Evolutionary conservation across 306 rosid species (phyloP).

Genomic region (Mimosa pudica): DNA sequence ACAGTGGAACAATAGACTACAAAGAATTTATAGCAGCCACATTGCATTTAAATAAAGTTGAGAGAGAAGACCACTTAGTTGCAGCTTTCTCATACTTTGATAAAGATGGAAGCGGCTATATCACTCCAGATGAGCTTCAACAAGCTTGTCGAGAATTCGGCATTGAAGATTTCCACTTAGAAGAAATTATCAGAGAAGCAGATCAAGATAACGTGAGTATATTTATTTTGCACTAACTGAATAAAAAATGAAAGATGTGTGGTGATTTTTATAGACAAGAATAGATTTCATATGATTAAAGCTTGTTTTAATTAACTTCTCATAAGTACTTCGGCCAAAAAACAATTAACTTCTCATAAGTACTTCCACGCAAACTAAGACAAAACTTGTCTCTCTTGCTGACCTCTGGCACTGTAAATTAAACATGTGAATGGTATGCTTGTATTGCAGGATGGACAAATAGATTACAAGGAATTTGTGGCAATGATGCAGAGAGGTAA

Average conservation of each 20-base stretch:
- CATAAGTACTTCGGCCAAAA: no score
- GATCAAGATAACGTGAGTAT: constrained; percentile 73
- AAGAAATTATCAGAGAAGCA: constrained; percentile 68
- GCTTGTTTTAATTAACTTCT: no score
- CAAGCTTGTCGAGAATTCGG: constrained; percentile 77
- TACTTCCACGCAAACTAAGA: no score
- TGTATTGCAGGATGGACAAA: constrained; percentile 72
- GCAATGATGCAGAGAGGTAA: constrained; percentile 81
- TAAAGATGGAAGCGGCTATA: constrained; percentile 79
- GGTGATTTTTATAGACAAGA: background rate
- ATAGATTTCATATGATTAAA: background rate
- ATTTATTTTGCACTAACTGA: background rate
- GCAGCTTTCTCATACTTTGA: constrained; percentile 84
- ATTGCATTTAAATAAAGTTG: constrained; percentile 68
- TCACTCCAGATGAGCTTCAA: constrained; percentile 80
- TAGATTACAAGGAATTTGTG: constrained; percentile 89
- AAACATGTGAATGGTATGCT: constrained; percentile 18
- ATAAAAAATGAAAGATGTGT: constrained; percentile 2
- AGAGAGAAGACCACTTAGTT: constrained; percentile 60
- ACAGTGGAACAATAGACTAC: constrained; percentile 75
- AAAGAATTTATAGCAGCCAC: constrained; percentile 89
- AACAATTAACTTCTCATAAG: no score
- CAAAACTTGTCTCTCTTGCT: no score
- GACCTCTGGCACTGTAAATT: no score
- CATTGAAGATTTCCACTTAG: constrained; percentile 56